phyloP scores from a whole-genome alignment of 2,329 filamentous ascomycete genomes.

The Penicillium capsulatum region DNA sequence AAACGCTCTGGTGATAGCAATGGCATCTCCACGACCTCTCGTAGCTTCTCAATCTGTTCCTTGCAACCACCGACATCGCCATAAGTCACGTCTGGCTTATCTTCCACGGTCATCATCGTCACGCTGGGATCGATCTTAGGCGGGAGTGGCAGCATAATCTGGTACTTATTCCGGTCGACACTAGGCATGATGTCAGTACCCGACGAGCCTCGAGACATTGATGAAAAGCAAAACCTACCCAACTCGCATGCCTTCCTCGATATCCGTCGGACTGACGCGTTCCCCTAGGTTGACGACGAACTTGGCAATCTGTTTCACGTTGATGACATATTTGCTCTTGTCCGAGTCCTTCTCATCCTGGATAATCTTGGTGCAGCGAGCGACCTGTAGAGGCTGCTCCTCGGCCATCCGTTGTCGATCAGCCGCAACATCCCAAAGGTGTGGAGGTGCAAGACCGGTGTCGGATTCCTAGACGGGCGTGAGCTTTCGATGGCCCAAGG shows the following conservation, averaged over 20 bases:
- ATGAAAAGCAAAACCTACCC: slow-evolving; percentile 51
- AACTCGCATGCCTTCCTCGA: slow-evolving; percentile 98
- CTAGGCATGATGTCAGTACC: slow-evolving; percentile 34
- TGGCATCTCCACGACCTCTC: slow-evolving; percentile 98
- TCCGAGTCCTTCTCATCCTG: slow-evolving; percentile 91
- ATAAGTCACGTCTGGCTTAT: slow-evolving; percentile 98
- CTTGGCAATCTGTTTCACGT: slow-evolving; percentile 99
- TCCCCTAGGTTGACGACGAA: slow-evolving; percentile 98
- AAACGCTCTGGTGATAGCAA: slow-evolving; percentile 94
- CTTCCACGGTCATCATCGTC: slow-evolving; percentile 99
- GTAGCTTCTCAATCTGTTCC: slow-evolving; percentile 97
- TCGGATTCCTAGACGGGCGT: slow-evolving; percentile 73
- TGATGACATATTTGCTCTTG: slow-evolving; percentile 99
- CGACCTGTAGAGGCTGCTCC: slow-evolving; percentile 95
- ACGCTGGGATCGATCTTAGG: slow-evolving; percentile 99
- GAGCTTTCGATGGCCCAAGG: slow-evolving; percentile 18
- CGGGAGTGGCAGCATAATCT: slow-evolving; percentile 91
- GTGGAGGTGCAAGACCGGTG: slow-evolving; percentile 93
- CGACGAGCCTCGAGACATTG: background rate
- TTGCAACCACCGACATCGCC: slow-evolving; percentile 98
- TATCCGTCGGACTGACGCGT: slow-evolving; percentile 95
- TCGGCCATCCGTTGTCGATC: slow-evolving; percentile 98
- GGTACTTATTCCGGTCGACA: slow-evolving; percentile 98
- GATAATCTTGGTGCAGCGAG: slow-evolving; percentile 98
- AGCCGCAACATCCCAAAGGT: slow-evolving; percentile 97